Base-by-base conservation (phyloP, 768 basidiomycete species). In the Dacryopinax primogenitus region DNA sequence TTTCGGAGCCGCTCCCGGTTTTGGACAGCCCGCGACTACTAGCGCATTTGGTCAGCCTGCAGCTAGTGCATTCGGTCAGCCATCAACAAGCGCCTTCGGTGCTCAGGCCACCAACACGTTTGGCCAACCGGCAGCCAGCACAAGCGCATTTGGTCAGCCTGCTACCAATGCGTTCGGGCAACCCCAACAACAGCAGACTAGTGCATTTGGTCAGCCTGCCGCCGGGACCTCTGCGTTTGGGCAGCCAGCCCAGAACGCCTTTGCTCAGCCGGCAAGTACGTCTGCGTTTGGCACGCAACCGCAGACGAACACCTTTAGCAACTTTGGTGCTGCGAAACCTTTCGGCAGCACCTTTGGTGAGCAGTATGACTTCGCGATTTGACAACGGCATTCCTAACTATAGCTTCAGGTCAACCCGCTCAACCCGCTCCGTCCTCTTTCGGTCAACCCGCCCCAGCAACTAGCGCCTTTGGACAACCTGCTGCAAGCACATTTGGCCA, bases 381-480 rank as follows among this genome's bases (percentile, higher is more conserved):
- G n/a, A n/a, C n/a, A n/a, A n/a, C n/a, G n/a, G n/a, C n/a, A n/a
- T n/a, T n/a, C n/a, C n/a, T n/a, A n/a, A n/a, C n/a, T n/a, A n/a
- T n/a, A n/a, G n/a, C n/a, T n/a, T n/a, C n/a, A n/a, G n/a, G n/a
- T n/a, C n/a, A n/a, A n/a, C n/a, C n/a, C n/a, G n/a, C n/a, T n/a
- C n/a, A n/a, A n/a, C n/a, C n/a, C n/a, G n/a, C n/a, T n/a, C n/a
- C n/a, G n/a, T n/a, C n/a, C n/a, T n/a, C n/a, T n/a, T n/a, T n/a
- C n/a, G n/a, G n/a, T n/a, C n/a, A n/a, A 72, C 36, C 71, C 66
- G 65, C 65, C 47, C 12, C 69, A 58, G 62, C 70, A 35, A 39
- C 67, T 47, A 66, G 33, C 13, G 72, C 79, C 32, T 83, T 84
- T 68, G 83, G 84, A 37, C 74, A 77, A 67, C 71, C 74, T 63